A percentile compares a stretch with the other conserved stretches of the same genome.
phyloP scores from a whole-genome alignment of 140 eudicot genomes.

The Erigeron philadelphicus region DNA sequence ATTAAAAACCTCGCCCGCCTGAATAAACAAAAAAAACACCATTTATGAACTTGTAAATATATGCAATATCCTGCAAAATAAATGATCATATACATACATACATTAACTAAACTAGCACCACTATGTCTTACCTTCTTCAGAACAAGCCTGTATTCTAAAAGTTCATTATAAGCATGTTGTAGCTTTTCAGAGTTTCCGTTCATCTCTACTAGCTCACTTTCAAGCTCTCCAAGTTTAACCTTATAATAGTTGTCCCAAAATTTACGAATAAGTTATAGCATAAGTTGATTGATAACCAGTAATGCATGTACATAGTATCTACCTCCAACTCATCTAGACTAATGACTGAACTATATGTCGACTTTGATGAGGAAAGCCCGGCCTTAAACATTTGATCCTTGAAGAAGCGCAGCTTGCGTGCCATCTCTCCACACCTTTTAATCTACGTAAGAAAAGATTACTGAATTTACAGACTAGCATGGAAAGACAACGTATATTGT shows the following conservation, averaged over 20 bases:
- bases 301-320: constrained; percentile 18
- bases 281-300: background rate
- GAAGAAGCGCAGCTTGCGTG: constrained; percentile 71
- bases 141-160: constrained; percentile 71
- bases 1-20: constrained; percentile 68
- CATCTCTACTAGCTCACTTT: constrained; percentile 71
- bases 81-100: background rate
- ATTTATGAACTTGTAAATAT: background rate
- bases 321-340: constrained; percentile 72
- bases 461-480: background rate
- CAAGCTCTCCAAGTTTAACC: constrained; percentile 75
- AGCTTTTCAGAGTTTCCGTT: constrained; percentile 67
- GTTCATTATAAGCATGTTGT: constrained; percentile 65
- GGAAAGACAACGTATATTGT: background rate
- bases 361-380: constrained; percentile 47
- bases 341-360: constrained; percentile 25
- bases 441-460: constrained; percentile 42
- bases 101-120: background rate
- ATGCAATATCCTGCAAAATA: background rate
- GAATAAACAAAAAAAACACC: constrained; percentile 1
- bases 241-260: constrained; percentile 26
- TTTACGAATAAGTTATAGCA: background rate
- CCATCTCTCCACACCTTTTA: constrained; percentile 83
- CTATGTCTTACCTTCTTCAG: constrained; percentile 54
- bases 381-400: constrained; percentile 67